Evolutionary conservation across 202 grass and related monocot species (phyloP).

Genomic region (Miscanthus sacchariflorus): DNA sequence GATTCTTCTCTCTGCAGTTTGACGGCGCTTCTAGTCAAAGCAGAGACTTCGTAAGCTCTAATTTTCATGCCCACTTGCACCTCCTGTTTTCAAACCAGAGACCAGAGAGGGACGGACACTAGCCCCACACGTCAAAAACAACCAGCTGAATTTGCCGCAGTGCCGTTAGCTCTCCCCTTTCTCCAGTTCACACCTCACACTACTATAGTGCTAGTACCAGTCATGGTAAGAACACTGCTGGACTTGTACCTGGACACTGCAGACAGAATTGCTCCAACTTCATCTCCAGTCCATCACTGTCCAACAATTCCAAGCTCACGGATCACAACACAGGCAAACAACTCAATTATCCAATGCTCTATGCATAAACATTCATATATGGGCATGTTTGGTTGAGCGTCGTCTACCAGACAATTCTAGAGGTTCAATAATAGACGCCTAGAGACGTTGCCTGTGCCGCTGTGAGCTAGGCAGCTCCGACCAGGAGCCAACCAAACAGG

Average conservation of each 20-base stretch:
- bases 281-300: background rate
- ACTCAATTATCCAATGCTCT: background rate
- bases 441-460: too few species aligned
- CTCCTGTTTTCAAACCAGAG: background rate
- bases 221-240: background rate
- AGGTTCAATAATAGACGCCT: too few species aligned
- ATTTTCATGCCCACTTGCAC: background rate
- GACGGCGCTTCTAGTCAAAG: background rate
- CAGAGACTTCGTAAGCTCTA: background rate
- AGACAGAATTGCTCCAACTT: background rate
- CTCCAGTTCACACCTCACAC: conserved; percentile 6
- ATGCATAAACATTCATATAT: too few species aligned
- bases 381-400: too few species aligned
- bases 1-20: background rate
- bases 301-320: background rate
- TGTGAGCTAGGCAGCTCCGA: too few species aligned
- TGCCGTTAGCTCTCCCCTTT: background rate
- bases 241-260: background rate
- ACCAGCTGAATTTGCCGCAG: background rate
- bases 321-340: background rate
- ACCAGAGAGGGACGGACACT: background rate
- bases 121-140: conserved; percentile 7
- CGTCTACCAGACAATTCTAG: too few species aligned
- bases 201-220: background rate
- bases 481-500: too few species aligned